Evolutionary conservation across 139 green algal species (phyloP).

Genomic region (Chloropicon primus): DNA sequence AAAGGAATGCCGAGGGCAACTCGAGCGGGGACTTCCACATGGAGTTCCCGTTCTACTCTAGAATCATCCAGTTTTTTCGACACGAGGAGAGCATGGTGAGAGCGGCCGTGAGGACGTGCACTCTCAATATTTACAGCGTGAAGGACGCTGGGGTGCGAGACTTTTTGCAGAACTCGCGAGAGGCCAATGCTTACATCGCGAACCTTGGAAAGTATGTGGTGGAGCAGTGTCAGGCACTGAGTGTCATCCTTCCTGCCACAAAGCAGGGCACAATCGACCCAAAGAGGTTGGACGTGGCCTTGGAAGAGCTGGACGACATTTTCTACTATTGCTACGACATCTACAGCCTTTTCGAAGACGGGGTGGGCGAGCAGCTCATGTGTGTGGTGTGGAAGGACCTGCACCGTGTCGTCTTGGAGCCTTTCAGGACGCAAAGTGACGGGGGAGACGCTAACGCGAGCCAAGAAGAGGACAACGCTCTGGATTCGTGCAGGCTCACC

Average conservation of each 20-base stretch:
- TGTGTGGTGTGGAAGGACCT: slow-evolving; percentile 10
- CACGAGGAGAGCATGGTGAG: slow-evolving; percentile 91
- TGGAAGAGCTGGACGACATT: slow-evolving; percentile 86
- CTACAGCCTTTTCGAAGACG: slow-evolving; percentile 21
- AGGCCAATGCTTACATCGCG: slow-evolving; percentile 42
- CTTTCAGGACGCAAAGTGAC: background rate
- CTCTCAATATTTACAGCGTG: slow-evolving; percentile 86
- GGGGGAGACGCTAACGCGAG: background rate
- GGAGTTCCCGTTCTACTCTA: slow-evolving; percentile 80
- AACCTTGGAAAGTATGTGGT: slow-evolving; percentile 47
- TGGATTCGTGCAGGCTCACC: background rate
- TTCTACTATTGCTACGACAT: slow-evolving; percentile 88
- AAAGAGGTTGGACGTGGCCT: slow-evolving; percentile 49
- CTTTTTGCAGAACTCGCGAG: slow-evolving; percentile 35
- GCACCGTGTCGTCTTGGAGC: background rate
- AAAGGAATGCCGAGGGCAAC: background rate
- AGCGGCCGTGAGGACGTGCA: slow-evolving; percentile 86
- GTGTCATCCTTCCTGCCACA: background rate
- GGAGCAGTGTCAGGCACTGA: slow-evolving; percentile 47
- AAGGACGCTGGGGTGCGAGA: slow-evolving; percentile 41
- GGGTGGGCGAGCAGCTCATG: slow-evolving; percentile 14
- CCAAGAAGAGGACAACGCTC: background rate
- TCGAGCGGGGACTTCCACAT: background rate
- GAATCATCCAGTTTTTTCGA: slow-evolving; percentile 77
- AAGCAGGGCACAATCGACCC: slow-evolving; percentile 1